These are phyloP conservation scores for Talaromyces albobiverticillius DNA, from an alignment of 2,329 filamentous ascomycete genomes.

Conservation along the genomic window DNA sequence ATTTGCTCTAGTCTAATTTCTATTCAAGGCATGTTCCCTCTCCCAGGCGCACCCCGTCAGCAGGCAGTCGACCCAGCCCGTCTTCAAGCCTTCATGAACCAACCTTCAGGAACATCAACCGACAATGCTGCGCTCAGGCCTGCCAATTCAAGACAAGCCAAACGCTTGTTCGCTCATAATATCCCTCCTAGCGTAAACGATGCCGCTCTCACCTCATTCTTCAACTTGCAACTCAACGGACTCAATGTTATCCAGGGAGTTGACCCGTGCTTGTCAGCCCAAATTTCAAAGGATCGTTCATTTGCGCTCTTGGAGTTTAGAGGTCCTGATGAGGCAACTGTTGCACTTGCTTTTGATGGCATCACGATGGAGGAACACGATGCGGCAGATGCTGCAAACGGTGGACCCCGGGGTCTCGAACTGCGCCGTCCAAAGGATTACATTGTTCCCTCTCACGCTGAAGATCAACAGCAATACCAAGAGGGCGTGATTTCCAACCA, in stretches of 20 bases:
- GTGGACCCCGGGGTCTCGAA: constrained; percentile 56
- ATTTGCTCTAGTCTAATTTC: neutral
- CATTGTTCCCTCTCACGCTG: constrained; percentile 70
- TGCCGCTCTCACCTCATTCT: constrained; percentile 75
- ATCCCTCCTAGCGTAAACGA: constrained; percentile 71
- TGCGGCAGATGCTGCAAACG: constrained; percentile 53
- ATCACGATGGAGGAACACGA: constrained; percentile 79
- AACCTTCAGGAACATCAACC: constrained; percentile 64
- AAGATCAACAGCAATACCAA: constrained; percentile 70
- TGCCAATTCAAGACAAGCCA: constrained; percentile 88
- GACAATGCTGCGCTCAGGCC: constrained; percentile 82
- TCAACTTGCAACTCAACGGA: constrained; percentile 96
- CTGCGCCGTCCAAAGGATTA: constrained; percentile 94
- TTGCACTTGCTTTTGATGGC: constrained; percentile 85
- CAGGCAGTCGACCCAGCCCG: constrained; percentile 93
- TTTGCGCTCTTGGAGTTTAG: constrained; percentile 94
- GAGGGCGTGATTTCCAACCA: constrained; percentile 73
- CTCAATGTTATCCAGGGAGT: constrained; percentile 81
- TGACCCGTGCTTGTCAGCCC: constrained; percentile 81
- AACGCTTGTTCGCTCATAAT: constrained; percentile 85
- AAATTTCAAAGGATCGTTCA: constrained; percentile 72
- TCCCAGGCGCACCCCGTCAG: constrained; percentile 90
- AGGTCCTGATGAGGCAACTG: constrained; percentile 79
- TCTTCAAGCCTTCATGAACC: constrained; percentile 92
- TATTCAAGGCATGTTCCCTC: constrained; percentile 80